Evolutionary conservation across 2,329 filamentous ascomycete genomes (phyloP), one percentile per base, ranked within the genome.

Genomic region (Helminthosporium solani): DNA sequence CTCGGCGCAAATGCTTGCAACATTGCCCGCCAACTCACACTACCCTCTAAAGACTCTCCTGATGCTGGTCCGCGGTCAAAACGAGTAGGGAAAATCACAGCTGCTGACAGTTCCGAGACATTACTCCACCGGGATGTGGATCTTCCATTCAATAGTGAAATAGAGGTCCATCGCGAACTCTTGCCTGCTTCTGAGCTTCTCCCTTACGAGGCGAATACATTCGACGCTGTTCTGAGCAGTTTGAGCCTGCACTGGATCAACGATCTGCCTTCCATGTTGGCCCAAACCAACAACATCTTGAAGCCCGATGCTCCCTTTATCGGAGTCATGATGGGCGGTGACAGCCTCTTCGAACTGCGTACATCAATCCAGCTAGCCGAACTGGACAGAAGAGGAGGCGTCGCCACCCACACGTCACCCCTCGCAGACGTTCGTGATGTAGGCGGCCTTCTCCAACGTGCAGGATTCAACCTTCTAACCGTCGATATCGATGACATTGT

Each of bases 401-500:
- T 99, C 39, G 88, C 87, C 6, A 91, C 90, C 2, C 90, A 92
- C 63, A 86, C 96, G 19, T 96, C 90, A 3, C 94, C 94, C 2
- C 72, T 99, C 16, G 94, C 92, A 0, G 91, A 99, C 69, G 90
- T 96, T 8, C 81, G 88, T 15, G 95, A 99, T 65, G 82, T 97
- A 1, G 94, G 94, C 2, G 91, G 90, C 1, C 74, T 99, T 43
- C 74, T 99, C 52, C 87, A 88, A 57, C 85, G 86, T 52, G 88
- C 92, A 0, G 90, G 91, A 15, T 99, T 97, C 76, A 95, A 91
- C 70, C 87, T 99, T 76, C 77, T 97, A 59, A 99, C 95, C 0
- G 90, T 99, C 1, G 94, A 99, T 62, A 86, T 99, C 12, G 95
- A 99, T 71, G 94, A 99, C 71, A 95, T 99, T 40, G 83, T 97